Evolutionary conservation across 768 basidiomycete species (phyloP), one percentile per base, ranked within the genome.

Genomic region (Hemileccinum impolitum): DNA sequence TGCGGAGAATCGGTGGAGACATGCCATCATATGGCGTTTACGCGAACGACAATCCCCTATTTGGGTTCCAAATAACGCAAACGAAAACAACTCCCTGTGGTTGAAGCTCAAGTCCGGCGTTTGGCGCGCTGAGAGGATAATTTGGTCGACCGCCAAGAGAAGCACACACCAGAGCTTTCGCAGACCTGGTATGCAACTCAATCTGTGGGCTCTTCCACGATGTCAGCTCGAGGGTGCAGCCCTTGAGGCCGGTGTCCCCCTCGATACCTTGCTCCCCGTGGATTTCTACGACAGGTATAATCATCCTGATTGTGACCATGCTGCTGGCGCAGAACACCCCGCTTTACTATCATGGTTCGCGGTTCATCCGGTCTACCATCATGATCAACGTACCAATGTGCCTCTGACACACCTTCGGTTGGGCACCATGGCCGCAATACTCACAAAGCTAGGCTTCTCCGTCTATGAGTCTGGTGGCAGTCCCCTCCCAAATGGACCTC

Each of bases 11-110:
- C 77, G 81, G 13, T 87, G 85, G 85, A 70, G 73, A 30, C 72
- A 74, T 10, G 84, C 84, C 0, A 65, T 88, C n/a, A 75, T 79
- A 60, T 81, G 78, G 74, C 77, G 83, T 19, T 72, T 90, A n/a
- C 68, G 72, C 37, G 75, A 70, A 25, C 66, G 66, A 13, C 75
- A 75, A 0, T 61, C 67, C 6, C 80, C 77, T 0, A 57, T 80
- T 6, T 89, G 85, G 79, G 70, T 87, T 4, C 65, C 68, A 14
- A 74, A 78, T 49, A 50, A 62, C 14, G 23, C 53, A 25, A 38
- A 17, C 21, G 44, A 40, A 31, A 41, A 10, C 35, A 17, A 35
- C 23, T 53, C 43, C 7, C 39, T 47, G 15, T 63, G 41, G 53
- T 43, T 31, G 12, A 53, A 52, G 23, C 30, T 61, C 17, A 34